phyloP scores from a whole-genome alignment of 768 basidiomycete genomes.

The Boletus sp. region DNA sequence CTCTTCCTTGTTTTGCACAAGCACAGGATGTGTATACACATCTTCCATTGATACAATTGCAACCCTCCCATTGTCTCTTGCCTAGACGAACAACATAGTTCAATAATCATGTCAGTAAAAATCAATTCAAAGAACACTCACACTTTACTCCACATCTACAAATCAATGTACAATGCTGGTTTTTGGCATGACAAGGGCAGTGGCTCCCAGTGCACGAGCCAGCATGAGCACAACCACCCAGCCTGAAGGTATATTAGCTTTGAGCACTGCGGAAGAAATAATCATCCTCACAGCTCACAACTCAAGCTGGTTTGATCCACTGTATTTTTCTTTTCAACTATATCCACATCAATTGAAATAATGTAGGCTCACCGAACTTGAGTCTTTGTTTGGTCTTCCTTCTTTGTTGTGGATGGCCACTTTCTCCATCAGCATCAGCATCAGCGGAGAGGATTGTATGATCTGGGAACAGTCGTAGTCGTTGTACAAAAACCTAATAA shows the following conservation, averaged over 20 bases:
- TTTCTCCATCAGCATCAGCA: not conserved
- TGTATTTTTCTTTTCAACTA: slow-evolving; percentile 2
- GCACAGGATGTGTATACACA: slow-evolving; percentile 29
- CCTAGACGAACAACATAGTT: slow-evolving; percentile 3
- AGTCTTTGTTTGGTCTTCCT: slow-evolving; percentile 3
- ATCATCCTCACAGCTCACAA: slow-evolving; percentile 15
- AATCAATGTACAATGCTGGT: slow-evolving; percentile 44
- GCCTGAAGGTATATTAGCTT: slow-evolving; percentile 18
- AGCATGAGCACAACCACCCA: slow-evolving; percentile 43
- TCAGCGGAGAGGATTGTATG: slow-evolving; percentile 17
- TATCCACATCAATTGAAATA: not conserved
- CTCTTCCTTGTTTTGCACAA: slow-evolving; percentile 37
- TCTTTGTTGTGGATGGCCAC: not conserved
- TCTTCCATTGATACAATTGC: slow-evolving; percentile 30
- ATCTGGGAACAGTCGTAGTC: slow-evolving; percentile 19
- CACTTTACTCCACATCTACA: slow-evolving; percentile 48
- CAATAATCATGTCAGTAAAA: not conserved
- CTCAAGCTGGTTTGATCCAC: not conserved
- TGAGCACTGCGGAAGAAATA: not conserved
- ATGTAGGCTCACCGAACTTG: slow-evolving; percentile 16
- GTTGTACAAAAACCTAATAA: slow-evolving; percentile 21
- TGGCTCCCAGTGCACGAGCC: slow-evolving; percentile 43
- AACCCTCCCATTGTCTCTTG: slow-evolving; percentile 15
- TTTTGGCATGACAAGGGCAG: slow-evolving; percentile 42
- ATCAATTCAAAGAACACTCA: slow-evolving; percentile 22